A percentile compares a stretch with the other conserved stretches of the same genome.
Evolutionary conservation across 768 basidiomycete genomes (phyloP).

Genomic region (Suillus occidentalis): DNA sequence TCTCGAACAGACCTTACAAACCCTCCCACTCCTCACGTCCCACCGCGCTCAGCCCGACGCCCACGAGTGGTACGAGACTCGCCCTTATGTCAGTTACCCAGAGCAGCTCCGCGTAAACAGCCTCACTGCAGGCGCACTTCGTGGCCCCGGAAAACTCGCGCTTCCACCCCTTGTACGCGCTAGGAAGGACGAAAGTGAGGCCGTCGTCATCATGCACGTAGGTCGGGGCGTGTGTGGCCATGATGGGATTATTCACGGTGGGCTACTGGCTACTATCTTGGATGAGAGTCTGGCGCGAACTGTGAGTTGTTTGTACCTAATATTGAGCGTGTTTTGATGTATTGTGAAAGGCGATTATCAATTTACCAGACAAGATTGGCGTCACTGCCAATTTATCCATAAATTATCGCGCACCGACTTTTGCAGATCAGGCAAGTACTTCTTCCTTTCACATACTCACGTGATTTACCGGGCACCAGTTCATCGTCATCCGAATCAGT

Average conservation of each 20-base stretch:
- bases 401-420: constrained; percentile 84
- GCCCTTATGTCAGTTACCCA: constrained; percentile 71
- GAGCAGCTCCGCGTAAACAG: constrained; percentile 78
- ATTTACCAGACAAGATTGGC: constrained; percentile 86
- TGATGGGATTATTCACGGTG: constrained; percentile 94
- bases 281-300: constrained; percentile 84
- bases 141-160: constrained; percentile 85
- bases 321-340: background rate
- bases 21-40: constrained; percentile 55
- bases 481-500: constrained; percentile 75
- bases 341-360: constrained; percentile 67
- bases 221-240: constrained; percentile 89
- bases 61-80: constrained; percentile 71
- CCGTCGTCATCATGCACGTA: constrained; percentile 71
- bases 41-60: constrained; percentile 51
- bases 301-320: constrained; percentile 44
- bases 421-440: constrained; percentile 73
- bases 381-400: constrained; percentile 87
- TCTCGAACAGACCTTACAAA: constrained; percentile 70
- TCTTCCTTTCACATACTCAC: background rate
- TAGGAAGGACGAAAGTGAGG: constrained; percentile 73
- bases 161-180: constrained; percentile 75
- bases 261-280: constrained; percentile 83
- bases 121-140: constrained; percentile 80
- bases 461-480: constrained; percentile 45